These are phyloP conservation scores for Xylaria hypoxylon DNA, from an alignment of 2,329 filamentous ascomycete genomes.

Conservation along the genomic window DNA sequence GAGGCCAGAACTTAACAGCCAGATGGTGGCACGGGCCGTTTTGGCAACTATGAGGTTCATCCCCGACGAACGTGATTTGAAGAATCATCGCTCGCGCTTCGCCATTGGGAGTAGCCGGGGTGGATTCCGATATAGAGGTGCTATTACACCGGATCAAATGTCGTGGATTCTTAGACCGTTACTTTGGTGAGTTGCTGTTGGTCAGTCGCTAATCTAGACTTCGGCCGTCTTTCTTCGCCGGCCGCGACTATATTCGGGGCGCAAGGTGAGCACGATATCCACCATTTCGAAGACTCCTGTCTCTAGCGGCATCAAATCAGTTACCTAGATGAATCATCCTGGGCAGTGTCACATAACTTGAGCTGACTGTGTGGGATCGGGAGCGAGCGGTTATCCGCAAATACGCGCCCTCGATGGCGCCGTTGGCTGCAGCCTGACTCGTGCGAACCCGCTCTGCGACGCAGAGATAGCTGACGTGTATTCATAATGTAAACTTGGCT, in stretches of 20 bases:
- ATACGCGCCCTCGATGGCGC: constrained; percentile 18
- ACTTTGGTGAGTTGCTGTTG: constrained; percentile 7
- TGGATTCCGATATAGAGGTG: background rate
- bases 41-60: constrained; percentile 17
- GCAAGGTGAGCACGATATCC: constrained; percentile 21
- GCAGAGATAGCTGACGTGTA: constrained; percentile 34
- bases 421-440: constrained; percentile 32
- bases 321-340: background rate
- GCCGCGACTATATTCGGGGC: constrained; percentile 15
- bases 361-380: constrained; percentile 10
- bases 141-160: constrained; percentile 8
- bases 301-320: constrained; percentile 14
- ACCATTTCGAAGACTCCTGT: constrained; percentile 15
- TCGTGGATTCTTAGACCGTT: constrained; percentile 13
- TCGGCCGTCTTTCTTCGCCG: background rate
- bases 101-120: background rate
- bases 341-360: constrained; percentile 5
- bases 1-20: background rate
- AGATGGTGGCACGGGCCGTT: constrained; percentile 28
- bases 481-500: no score
- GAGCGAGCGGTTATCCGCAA: constrained; percentile 17
- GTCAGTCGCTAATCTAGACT: background rate
- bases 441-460: constrained; percentile 26
- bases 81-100: constrained; percentile 13
- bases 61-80: constrained; percentile 29